These are phyloP conservation scores for Pythium pyrilobum DNA, from an alignment of 352 stramenopile species.

Conservation along the genomic window DNA sequence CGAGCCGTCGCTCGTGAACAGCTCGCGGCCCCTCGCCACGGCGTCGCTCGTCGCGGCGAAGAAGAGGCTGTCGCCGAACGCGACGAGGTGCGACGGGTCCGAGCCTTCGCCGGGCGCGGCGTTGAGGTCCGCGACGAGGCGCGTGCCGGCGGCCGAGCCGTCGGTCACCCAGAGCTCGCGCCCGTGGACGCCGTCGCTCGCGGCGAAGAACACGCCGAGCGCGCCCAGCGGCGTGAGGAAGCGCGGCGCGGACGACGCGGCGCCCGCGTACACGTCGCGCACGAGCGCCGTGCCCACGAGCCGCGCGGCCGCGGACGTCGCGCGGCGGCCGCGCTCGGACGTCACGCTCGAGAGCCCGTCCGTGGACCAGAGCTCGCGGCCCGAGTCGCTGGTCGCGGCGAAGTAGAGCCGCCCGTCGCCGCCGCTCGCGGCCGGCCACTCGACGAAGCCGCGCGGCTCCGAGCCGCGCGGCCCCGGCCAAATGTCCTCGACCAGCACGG, in stretches of 20 bases:
- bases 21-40: slow-evolving; percentile 25
- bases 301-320: neutral
- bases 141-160: slow-evolving; percentile 29
- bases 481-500: slow-evolving; percentile 49
- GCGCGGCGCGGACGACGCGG: slow-evolving; percentile 36
- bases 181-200: slow-evolving; percentile 56
- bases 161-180: slow-evolving; percentile 67
- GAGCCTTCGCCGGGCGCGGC: slow-evolving; percentile 22
- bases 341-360: slow-evolving; percentile 34
- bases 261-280: slow-evolving; percentile 41
- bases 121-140: slow-evolving; percentile 49
- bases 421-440: slow-evolving; percentile 18
- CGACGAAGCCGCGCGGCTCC: slow-evolving; percentile 34
- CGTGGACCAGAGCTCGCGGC: slow-evolving; percentile 69
- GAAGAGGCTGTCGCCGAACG: slow-evolving; percentile 30
- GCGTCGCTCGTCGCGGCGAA: slow-evolving; percentile 27
- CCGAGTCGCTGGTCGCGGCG: slow-evolving; percentile 33
- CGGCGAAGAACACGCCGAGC: slow-evolving; percentile 54
- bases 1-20: slow-evolving; percentile 61
- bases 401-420: slow-evolving; percentile 47
- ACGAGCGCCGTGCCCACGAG: slow-evolving; percentile 38
- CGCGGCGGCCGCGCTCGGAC: slow-evolving; percentile 9
- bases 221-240: slow-evolving; percentile 32
- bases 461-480: slow-evolving; percentile 40
- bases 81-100: slow-evolving; percentile 36